Base-by-base conservation (phyloP, 495 filamentous ascomycete genomes). In the Annulohypoxylon bovei region DNA sequence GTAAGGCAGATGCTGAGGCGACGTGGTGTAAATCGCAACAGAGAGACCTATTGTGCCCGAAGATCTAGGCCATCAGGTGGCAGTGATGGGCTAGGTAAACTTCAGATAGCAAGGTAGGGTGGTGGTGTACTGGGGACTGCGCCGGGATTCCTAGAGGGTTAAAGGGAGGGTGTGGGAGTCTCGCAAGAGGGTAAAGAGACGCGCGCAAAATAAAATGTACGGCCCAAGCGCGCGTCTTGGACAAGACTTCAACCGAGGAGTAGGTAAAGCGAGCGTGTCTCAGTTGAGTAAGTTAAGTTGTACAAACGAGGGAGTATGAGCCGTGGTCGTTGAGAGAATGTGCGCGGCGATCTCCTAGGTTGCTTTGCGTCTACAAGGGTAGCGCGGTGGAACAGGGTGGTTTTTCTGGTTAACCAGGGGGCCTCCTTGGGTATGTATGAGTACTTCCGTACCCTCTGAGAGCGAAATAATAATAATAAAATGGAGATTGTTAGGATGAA, bases 311-410 rank as follows among this genome's bases (percentile, higher is more conserved):
- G 65, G 66, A 73, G 62, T 69, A 59, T 66, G 70, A 67, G 61
- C 61, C 70, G 65, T 63, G 65, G 70, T 73, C 70, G 70, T 73
- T 59, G 67, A 69, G 56, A 62, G 56, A 62, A 60, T 68, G 59
- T 56, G 69, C 58, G 65, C 64, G 70, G 70, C 70, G 70, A 72
- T 72, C 70, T 60, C 55, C 60, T 63, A 63, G 68, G 74, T 76
- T 75, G 63, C 67, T 62, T 71, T 75, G 75, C 72, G 74, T 74
- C 74, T 72, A 60, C 58, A 61, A 71, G 73, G 72, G 70, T 76
- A 72, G 71, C 67, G 63, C 63, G 46, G 66, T 72, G 73, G 71
- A 75, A 75, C 74, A 75, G 53, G 62, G 72, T 67, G 70, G 65
- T 72, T 61, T 54, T 56, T 39, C 28, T 54, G 50, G 50, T 54